Evolutionary conservation across 148 eudicot species (phyloP).

Genomic region (Fagopyrum tataricum): DNA sequence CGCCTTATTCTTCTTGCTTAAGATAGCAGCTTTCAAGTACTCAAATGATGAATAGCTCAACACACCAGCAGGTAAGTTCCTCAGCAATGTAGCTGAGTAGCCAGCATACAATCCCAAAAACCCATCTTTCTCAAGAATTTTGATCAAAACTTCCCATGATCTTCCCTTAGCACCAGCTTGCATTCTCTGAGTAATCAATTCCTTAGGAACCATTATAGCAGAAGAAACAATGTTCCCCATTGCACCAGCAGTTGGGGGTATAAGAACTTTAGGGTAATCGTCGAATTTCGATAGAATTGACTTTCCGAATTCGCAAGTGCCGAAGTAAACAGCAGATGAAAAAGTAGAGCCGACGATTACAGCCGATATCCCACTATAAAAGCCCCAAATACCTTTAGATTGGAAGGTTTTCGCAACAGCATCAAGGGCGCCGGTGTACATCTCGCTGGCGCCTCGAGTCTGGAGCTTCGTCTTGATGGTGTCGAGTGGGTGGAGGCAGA

Average conservation of each 20-base stretch:
- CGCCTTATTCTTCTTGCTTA: conserved; percentile 28
- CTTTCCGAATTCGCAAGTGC: conserved; percentile 90
- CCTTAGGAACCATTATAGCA: conserved; percentile 92
- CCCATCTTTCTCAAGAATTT: conserved; percentile 73
- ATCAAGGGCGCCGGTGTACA: conserved; percentile 66
- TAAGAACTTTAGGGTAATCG: conserved; percentile 42
- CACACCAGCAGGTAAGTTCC: conserved; percentile 92
- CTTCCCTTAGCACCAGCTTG: conserved; percentile 90
- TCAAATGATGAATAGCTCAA: conserved; percentile 90
- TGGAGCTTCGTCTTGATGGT: conserved; percentile 88
- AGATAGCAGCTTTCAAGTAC: conserved; percentile 76
- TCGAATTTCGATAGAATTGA: conserved; percentile 58
- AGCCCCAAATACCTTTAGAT: conserved; percentile 62
- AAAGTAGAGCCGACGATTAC: conserved; percentile 74
- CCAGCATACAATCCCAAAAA: conserved; percentile 81
- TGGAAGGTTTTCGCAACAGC: conserved; percentile 67
- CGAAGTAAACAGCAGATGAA: conserved; percentile 83
- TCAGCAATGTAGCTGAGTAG: conserved; percentile 77
- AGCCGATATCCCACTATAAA: conserved; percentile 82
- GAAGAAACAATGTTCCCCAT: conserved; percentile 90
- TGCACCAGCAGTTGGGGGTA: conserved; percentile 85
- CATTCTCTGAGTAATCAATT: conserved; percentile 75
- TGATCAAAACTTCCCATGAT: conserved; percentile 72
- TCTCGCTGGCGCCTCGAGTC: conserved; percentile 66
- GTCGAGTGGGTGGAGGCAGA: conserved; percentile 74